Evolutionary conservation across 2,329 filamentous ascomycete genomes (phyloP), one percentile per base, ranked within the genome.

Genomic region (Aspergillus costaricaensis): DNA sequence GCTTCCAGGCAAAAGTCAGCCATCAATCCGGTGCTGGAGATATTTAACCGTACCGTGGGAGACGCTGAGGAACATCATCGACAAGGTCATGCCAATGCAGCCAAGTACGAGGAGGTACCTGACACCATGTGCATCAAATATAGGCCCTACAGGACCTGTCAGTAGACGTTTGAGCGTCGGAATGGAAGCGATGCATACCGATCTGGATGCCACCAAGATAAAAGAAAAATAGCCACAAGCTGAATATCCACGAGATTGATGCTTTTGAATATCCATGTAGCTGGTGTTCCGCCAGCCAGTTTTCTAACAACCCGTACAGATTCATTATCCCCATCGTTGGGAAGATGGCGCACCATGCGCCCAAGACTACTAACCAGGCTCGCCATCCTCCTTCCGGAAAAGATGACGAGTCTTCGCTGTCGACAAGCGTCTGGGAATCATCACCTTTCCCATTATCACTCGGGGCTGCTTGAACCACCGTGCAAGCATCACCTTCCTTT

Each of bases 351-450:
- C 70, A 76, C 64, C 70, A 76, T 3, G 74, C 70, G 1, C 76
- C 77, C 0, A 75, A 58, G 2, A 78, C 76, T 1, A 76, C 74
- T 1, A 70, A 60, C 77, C 77, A 80, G 5, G 77, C 77, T 17
- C 63, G 61, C 19, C 66, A 59, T 8, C 77, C 76, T 19, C 76
- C 76, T 21, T 79, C 77, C 4, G 77, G 77, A 58, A 58, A 53
- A 17, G 47, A 27, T 19, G 47, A 30, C 3, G 25, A 27, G 8
- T 50, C 27, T 30, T 25, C 25, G n/a, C n/a, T 19, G n/a, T 19
- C n/a, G 7, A 6, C 47, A 14, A 36, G 32, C 5, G 32, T 36
- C 32, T 36, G 10, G n/a, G 25, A 5, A 23, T 15, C 9, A 19
- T 50, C 25, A 2, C 10, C 10, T 27, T 50, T 19, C 25, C 32